Base-by-base conservation (phyloP, 176 grass and related monocot genomes). In the Juncus inflexus region DNA sequence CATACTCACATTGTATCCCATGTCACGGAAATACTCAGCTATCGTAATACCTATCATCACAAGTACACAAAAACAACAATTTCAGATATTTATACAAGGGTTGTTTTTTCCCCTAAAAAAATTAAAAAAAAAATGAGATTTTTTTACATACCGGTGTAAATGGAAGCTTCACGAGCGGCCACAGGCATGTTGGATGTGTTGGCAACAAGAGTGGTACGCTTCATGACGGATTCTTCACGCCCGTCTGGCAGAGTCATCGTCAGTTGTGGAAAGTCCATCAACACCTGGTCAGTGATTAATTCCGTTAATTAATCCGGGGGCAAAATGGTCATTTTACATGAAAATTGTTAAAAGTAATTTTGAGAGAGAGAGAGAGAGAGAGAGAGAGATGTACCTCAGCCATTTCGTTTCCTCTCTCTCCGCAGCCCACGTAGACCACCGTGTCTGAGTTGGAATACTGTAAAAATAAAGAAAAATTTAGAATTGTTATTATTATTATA, bases 121-220 rank as follows among this genome's bases (percentile, higher is more conserved):
- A 42, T 57, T 70, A 37, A 50, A 70, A 15, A 19, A 15, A 38
- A 58, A 41, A 57, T 57, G 13, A 57, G 15, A 16, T 19, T 70
- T 71, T 45, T 41, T 71, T 51, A 9, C 8, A 9, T 80, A 95
- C 91, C 84, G 65, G 91, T 95, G 69, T 95, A 95, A 66, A 95
- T 90, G 55, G 91, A 90, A n/a, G 90, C 90, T 74, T 95, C 90
- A 80, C 90, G 86, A 83, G 90, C 90, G 77, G 90, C 83, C 0
- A 90, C 90, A 78, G 90, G 90, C 90, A 95, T 95, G 67, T 95
- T 95, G 49, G 90, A 95, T 10, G 90, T 95, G 80, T 95, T 95
- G 66, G 90, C 90, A 41, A 95, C 90, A 64, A 95, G 78, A 42
- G 90, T 95, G 3, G 89, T 91, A 69, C 84, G 82, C 56, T 91